These are phyloP conservation scores for Reutealis trisperma DNA, from an alignment of 345 rosid species.

Conservation along the genomic window DNA sequence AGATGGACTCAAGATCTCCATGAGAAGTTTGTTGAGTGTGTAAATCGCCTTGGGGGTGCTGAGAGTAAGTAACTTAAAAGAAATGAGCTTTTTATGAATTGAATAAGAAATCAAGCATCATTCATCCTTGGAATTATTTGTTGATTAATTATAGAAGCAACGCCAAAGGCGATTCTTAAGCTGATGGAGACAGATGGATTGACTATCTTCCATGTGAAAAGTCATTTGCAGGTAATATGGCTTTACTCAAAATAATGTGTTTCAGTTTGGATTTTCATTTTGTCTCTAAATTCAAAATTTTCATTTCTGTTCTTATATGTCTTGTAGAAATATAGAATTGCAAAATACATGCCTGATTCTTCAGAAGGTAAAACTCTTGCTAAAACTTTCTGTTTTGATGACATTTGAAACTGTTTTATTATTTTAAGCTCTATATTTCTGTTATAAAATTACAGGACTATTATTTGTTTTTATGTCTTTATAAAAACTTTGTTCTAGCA, in stretches of 20 bases:
- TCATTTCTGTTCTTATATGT: conserved; percentile 3
- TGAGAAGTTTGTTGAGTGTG: conserved; percentile 78
- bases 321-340: conserved; percentile 82
- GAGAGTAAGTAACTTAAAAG: conserved; percentile 48
- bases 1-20: conserved; percentile 94
- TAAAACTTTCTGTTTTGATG: conserved; percentile 15
- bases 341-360: conserved; percentile 71
- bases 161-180: conserved; percentile 89
- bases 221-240: conserved; percentile 82
- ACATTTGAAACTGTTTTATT: not conserved
- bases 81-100: not conserved
- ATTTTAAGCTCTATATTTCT: not conserved
- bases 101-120: not conserved
- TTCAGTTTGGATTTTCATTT: not conserved
- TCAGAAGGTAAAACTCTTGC: conserved; percentile 54
- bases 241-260: not conserved
- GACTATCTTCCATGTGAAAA: conserved; percentile 94
- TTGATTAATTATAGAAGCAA: conserved; percentile 58
- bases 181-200: conserved; percentile 86
- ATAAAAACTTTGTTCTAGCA: not conserved
- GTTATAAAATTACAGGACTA: not conserved
- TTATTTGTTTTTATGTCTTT: not conserved
- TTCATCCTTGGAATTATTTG: not conserved
- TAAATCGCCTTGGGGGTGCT: conserved; percentile 80
- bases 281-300: not conserved